Conservation (phyloP, 106 monocot species). For the Vanilla planifolia region DNA sequence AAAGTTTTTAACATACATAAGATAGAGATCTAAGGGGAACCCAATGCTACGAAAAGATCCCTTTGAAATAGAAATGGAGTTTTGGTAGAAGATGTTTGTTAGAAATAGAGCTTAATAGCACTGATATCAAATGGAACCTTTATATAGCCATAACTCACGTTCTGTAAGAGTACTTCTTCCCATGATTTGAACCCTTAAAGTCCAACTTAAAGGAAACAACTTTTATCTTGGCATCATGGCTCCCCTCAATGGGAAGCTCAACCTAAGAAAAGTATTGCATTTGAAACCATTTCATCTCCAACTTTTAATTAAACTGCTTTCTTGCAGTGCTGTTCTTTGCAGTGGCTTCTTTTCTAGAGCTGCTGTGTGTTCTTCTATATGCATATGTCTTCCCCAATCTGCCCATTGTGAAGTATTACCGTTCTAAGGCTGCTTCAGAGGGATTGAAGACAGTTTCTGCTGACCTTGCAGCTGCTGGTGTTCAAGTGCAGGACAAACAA, state of each 20-base stretch:
- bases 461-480: slow-evolving; percentile 74
- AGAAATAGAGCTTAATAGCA: no score
- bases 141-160: no score
- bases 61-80: no score
- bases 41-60: no score
- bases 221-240: no score
- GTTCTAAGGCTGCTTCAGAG: slow-evolving; percentile 54
- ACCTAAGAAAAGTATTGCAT: not conserved
- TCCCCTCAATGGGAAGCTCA: no score
- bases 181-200: no score
- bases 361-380: slow-evolving; percentile 67
- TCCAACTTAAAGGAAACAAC: no score
- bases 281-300: not conserved
- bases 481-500: slow-evolving; percentile 9
- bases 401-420: slow-evolving; percentile 56
- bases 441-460: slow-evolving; percentile 68
- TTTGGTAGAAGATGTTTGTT: no score
- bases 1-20: not conserved
- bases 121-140: no score
- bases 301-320: not conserved
- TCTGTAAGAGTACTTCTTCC: no score
- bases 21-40: no score
- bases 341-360: slow-evolving; percentile 57
- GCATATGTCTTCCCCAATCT: slow-evolving; percentile 78
- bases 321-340: slow-evolving; percentile 53